Evolutionary conservation across 768 basidiomycete species (phyloP).

Genomic region (Pleurotus citrinopileatus): DNA sequence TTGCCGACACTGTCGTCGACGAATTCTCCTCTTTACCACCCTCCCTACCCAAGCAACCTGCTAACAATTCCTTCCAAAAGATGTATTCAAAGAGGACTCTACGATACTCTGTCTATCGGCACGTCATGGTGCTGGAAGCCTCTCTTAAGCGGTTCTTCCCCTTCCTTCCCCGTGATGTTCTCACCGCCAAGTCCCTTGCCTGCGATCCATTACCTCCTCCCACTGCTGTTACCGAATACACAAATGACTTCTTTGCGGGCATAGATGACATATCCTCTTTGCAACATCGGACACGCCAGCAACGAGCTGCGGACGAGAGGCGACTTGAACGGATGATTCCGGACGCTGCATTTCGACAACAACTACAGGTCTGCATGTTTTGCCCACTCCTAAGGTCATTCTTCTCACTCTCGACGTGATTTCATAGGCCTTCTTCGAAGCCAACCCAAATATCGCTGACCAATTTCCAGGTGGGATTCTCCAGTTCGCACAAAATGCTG

Average conservation of each 20-base stretch:
- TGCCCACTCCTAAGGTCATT: background rate
- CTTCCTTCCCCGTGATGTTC: conserved; percentile 65
- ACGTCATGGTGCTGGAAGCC: conserved; percentile 72
- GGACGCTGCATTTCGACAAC: conserved; percentile 52
- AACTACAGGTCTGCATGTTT: conserved; percentile 44
- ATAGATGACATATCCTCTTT: background rate
- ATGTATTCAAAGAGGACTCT: conserved; percentile 40
- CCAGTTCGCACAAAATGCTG: conserved; percentile 57
- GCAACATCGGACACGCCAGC: conserved; percentile 32
- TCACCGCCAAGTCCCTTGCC: conserved; percentile 54
- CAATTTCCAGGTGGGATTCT: conserved; percentile 66
- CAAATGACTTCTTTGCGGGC: conserved; percentile 67
- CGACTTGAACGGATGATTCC: conserved; percentile 55
- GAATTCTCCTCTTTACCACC: conserved; percentile 38
- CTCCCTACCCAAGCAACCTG: conserved; percentile 31
- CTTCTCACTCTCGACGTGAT: background rate
- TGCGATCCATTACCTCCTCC: conserved; percentile 88
- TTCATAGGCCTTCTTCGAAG: conserved; percentile 51
- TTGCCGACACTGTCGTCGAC: conserved; percentile 50
- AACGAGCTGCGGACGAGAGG: conserved; percentile 47
- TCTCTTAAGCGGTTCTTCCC: conserved; percentile 57
- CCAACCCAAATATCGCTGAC: conserved; percentile 47
- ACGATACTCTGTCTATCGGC: conserved; percentile 63
- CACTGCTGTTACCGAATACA: conserved; percentile 57
- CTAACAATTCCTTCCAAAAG: conserved; percentile 29